Base-by-base conservation (phyloP, 179 eudicot species). In the Heliamphora pulchella region DNA sequence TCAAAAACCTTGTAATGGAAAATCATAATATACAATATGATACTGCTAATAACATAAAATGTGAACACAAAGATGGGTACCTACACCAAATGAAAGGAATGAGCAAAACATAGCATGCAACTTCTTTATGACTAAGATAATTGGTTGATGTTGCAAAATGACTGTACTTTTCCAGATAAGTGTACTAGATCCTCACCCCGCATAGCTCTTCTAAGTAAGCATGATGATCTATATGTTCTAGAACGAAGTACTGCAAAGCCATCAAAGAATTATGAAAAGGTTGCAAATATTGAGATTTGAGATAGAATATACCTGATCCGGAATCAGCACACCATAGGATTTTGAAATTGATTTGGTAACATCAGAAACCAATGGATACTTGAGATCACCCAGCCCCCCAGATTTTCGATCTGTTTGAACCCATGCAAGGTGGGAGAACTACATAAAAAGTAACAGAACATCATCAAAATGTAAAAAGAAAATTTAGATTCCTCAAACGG, bases 351-450 rank as follows among this genome's bases (percentile, higher is more conserved):
- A 91, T 82, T 96, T 96, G 77, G 98, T 94, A 79, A 96, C 92
- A 87, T 94, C 99, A 73, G 99, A 88, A 82, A 94, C 62, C 62
- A 96, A 84, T 71, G 98, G 99, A 77, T 96, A 96, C 57, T 84
- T 88, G 76, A 96, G 86, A 84, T 92, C 97, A 85, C 98, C 99
- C 85, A 96, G 89, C 58, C 99, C 99, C 74, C 98, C 98, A 70
- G 99, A 89, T 79, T 95, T 95, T 82, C 98, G 88, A 43, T 95
- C 98, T 3, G 98, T 95, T 85, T 93, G 97, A 70, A 92, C 92
- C 99, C 99, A 96, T 57, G 99, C 99, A 83, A 96, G 97, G 77
- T 96, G 99, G 76, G 99, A 94, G 87, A 94, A 94, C 99, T 96
- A 82, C 92, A 83, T 18, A 79, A 78, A 62, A 0, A 22, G 48